phyloP scores from a whole-genome alignment of 2,329 filamentous ascomycete genomes.

The Gaeumannomyces sp. region DNA sequence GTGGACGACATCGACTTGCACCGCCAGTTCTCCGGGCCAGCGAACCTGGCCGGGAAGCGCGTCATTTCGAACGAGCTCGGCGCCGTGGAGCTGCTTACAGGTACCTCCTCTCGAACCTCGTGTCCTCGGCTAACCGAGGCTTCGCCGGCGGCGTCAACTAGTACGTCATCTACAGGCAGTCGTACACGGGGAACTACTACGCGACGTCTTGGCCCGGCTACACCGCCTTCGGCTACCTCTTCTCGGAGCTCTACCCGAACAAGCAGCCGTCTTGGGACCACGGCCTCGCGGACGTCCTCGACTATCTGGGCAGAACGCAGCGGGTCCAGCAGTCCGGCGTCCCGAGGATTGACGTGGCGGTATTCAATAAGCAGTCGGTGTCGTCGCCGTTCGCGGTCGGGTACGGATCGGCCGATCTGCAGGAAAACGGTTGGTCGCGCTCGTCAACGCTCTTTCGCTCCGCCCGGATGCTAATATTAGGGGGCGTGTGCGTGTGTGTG shows the following conservation, averaged over 20 bases:
- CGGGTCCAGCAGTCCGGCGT: constrained; percentile 32
- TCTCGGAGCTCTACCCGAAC: constrained; percentile 31
- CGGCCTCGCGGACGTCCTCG: constrained; percentile 26
- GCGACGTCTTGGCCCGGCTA: constrained; percentile 44
- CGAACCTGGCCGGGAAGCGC: constrained; percentile 29
- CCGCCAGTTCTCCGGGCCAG: constrained; percentile 32
- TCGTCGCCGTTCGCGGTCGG: constrained; percentile 7
- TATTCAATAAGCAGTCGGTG: constrained; percentile 26
- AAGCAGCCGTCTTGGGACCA: constrained; percentile 36
- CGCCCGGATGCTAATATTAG: not conserved
- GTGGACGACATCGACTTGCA: constrained; percentile 31
- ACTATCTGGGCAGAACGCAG: constrained; percentile 31
- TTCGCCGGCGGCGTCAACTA: constrained; percentile 36
- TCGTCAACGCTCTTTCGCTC: not conserved
- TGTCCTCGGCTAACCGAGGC: constrained; percentile 31
- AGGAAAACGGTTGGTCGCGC: constrained; percentile 9
- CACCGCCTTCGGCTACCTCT: constrained; percentile 35
- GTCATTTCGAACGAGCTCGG: constrained; percentile 35
- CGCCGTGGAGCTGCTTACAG: constrained; percentile 21
- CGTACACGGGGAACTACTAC: constrained; percentile 33
- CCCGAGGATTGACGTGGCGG: constrained; percentile 33
- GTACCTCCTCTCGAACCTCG: constrained; percentile 19
- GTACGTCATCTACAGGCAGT: constrained; percentile 36
- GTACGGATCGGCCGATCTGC: constrained; percentile 13
- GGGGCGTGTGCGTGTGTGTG: too few relatives aligned